A percentile compares a stretch with the other conserved stretches of the same genome.
phyloP scores from a whole-genome alignment of 768 basidiomycete genomes.

The Russula abietina region DNA sequence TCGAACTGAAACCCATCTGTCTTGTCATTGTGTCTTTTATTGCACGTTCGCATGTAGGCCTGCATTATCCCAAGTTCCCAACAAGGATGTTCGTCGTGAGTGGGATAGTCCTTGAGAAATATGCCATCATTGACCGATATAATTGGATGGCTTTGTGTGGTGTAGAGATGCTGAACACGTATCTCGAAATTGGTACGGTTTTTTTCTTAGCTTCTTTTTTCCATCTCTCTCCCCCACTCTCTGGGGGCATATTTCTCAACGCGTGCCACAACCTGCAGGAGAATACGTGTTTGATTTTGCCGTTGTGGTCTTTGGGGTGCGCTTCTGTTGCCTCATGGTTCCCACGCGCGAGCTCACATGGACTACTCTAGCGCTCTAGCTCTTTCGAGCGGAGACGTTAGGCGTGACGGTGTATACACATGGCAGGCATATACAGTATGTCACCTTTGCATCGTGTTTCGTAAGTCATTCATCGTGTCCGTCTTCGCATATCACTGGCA shows the following conservation, averaged over 20 bases:
- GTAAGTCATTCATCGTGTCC: background rate
- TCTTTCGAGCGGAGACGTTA: slow-evolving; percentile 61
- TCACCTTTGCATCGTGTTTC: background rate
- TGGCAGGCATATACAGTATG: background rate
- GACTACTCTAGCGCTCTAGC: slow-evolving; percentile 48
- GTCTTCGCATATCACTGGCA: background rate
- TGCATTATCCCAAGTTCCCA: slow-evolving; percentile 67
- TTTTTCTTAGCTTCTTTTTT: background rate
- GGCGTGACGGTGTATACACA: background rate
- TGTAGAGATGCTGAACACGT: slow-evolving; percentile 64
- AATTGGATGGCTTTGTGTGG: background rate
- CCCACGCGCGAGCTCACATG: slow-evolving; percentile 2
- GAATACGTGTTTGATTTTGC: slow-evolving; percentile 87
- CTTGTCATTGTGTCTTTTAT: background rate
- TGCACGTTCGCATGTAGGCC: slow-evolving; percentile 43
- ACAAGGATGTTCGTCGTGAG: slow-evolving; percentile 86
- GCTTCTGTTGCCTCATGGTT: slow-evolving; percentile 28
- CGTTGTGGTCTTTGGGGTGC: slow-evolving; percentile 74
- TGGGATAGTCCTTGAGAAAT: slow-evolving; percentile 18
- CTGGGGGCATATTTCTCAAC: slow-evolving; percentile 15
- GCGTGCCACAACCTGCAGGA: slow-evolving; percentile 39
- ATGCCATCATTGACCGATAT: background rate
- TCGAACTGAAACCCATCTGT: background rate
- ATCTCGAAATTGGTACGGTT: slow-evolving; percentile 67
- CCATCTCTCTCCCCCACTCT: background rate